Percentiles rank a stretch among this genome's conserved stretches.
Evolutionary conservation across 1,139 yeast genomes (phyloP).

Genomic region (Geotrichum cucujoidarum): DNA sequence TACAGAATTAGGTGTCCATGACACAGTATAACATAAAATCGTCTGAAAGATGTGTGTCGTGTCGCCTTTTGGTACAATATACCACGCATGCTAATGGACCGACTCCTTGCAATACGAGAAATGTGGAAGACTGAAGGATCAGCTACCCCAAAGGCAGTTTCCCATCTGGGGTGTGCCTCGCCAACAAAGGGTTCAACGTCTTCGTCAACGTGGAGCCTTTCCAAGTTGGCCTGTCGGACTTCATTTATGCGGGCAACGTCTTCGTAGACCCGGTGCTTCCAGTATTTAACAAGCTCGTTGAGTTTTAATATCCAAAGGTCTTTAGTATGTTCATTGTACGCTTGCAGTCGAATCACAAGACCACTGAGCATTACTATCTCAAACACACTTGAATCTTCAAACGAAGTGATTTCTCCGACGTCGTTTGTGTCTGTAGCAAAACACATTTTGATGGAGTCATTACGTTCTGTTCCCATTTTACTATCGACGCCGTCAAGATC

Average conservation of each 20-base stretch:
- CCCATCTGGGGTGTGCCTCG: conserved; percentile 47
- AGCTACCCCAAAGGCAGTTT: conserved; percentile 42
- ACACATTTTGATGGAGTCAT: background rate
- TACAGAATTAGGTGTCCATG: conserved; percentile 61
- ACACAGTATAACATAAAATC: conserved; percentile 57
- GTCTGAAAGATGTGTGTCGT: conserved; percentile 61
- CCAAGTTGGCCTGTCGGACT: conserved; percentile 46
- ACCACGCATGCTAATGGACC: conserved; percentile 57
- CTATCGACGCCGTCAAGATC: background rate
- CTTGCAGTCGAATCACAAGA: conserved; percentile 49
- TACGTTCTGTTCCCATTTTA: background rate
- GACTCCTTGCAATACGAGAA: conserved; percentile 44
- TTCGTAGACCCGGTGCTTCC: conserved; percentile 49
- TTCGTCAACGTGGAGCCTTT: conserved; percentile 49
- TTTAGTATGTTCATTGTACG: conserved; percentile 48
- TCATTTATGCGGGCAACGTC: conserved; percentile 41
- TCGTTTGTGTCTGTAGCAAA: background rate
- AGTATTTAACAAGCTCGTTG: conserved; percentile 46
- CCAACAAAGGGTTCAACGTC: conserved; percentile 28
- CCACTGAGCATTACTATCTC: conserved; percentile 51
- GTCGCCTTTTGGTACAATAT: conserved; percentile 60
- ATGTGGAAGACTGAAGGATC: conserved; percentile 43
- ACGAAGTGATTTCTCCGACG: background rate
- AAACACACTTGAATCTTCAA: conserved; percentile 41
- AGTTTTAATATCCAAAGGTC: conserved; percentile 64